Percentiles rank a stretch among this genome's conserved stretches.
Conservation (phyloP, 1,284 basidiomycete species). For the Cystobasidium pallidum region DNA sequence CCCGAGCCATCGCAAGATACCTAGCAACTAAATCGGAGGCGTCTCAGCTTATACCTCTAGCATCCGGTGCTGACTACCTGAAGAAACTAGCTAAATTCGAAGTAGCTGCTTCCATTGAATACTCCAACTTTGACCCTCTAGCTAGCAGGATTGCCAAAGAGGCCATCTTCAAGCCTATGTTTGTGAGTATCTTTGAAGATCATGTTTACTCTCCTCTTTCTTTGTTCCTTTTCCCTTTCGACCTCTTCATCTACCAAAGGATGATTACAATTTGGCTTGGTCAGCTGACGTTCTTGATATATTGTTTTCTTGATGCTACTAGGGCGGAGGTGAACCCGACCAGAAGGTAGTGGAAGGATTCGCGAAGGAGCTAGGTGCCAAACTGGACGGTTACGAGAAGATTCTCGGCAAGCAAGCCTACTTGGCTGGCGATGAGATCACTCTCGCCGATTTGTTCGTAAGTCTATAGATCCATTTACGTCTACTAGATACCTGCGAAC, state of each 20-base stretch:
- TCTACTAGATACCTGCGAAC: too few species aligned
- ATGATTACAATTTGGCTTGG: too few species aligned
- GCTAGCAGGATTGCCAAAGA: slow-evolving; percentile 59
- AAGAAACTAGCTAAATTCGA: slow-evolving; percentile 62
- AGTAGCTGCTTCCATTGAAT: slow-evolving; percentile 64
- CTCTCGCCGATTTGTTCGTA: slow-evolving; percentile 42
- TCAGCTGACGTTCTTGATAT: too few species aligned
- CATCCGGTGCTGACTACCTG: slow-evolving; percentile 54
- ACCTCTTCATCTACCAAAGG: too few species aligned
- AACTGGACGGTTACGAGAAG: slow-evolving; percentile 61
- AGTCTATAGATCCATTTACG: too few species aligned
- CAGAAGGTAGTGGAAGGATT: neutral
- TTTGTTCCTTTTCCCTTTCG: too few species aligned
- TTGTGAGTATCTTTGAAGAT: slow-evolving; percentile 55
- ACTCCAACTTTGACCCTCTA: slow-evolving; percentile 62
- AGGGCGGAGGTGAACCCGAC: slow-evolving; percentile 8
- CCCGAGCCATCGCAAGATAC: slow-evolving; percentile 64
- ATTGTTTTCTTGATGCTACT: too few species aligned
- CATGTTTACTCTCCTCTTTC: slow-evolving; percentile 47
- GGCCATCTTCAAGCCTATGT: slow-evolving; percentile 61
- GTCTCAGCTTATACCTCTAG: slow-evolving; percentile 56
- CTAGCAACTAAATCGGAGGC: slow-evolving; percentile 59
- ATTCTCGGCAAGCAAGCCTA: slow-evolving; percentile 62
- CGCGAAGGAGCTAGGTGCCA: slow-evolving; percentile 51
- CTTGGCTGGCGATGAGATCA: slow-evolving; percentile 29